These are phyloP conservation scores for Juglanconis oblonga DNA, from an alignment of 2,329 filamentous ascomycete genomes.

Conservation along the genomic window DNA sequence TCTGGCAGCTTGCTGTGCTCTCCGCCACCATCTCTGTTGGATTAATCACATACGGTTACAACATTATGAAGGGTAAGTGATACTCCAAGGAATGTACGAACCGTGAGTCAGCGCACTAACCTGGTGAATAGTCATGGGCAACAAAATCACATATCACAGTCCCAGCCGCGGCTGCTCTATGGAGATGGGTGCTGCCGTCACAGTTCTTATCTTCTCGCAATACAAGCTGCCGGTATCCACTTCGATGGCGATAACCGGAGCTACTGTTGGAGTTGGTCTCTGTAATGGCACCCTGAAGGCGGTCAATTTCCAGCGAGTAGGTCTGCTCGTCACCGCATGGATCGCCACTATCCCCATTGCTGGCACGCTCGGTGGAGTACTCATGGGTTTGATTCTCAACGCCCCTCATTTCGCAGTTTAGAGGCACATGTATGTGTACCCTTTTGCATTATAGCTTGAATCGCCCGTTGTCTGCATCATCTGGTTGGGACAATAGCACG, in stretches of 20 bases:
- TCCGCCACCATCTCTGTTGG: slow-evolving; percentile 62
- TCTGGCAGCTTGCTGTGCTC: slow-evolving; percentile 75
- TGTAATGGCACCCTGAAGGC: slow-evolving; percentile 71
- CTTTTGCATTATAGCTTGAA: not conserved
- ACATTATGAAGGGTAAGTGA: slow-evolving; percentile 73
- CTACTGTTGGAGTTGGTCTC: slow-evolving; percentile 73
- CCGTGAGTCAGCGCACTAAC: slow-evolving; percentile 11
- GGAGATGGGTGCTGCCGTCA: slow-evolving; percentile 78
- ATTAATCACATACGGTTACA: slow-evolving; percentile 74
- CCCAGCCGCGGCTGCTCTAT: slow-evolving; percentile 61
- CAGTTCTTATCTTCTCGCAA: slow-evolving; percentile 72
- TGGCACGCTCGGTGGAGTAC: slow-evolving; percentile 50
- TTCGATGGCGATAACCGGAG: slow-evolving; percentile 77
- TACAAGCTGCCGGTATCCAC: slow-evolving; percentile 74
- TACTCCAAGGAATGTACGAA: not conserved
- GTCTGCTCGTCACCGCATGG: slow-evolving; percentile 65
- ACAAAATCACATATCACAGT: slow-evolving; percentile 72
- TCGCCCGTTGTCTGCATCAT: not conserved
- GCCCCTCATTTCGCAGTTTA: slow-evolving; percentile 49
- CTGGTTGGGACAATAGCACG: not conserved
- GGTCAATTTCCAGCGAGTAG: slow-evolving; percentile 73
- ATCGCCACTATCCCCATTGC: slow-evolving; percentile 63
- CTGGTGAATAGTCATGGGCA: slow-evolving; percentile 63
- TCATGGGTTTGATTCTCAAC: slow-evolving; percentile 53
- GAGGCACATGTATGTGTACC: too few relatives aligned